These are phyloP conservation scores for Backusella luteola DNA, from an alignment of 192 early-diverging fungal species.

Conservation along the genomic window DNA sequence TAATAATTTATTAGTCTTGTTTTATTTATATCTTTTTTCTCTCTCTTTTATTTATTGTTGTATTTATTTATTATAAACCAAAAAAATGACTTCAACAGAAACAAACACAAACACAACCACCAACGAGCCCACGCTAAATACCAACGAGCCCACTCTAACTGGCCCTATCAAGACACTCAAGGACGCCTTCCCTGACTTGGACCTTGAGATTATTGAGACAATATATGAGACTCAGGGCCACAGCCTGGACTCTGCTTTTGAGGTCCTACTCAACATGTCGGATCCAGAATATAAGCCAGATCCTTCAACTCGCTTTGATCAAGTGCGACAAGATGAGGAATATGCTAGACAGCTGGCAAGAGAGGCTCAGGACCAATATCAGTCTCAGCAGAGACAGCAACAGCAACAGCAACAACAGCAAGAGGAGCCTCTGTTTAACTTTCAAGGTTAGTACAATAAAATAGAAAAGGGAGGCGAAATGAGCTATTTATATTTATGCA, in stretches of 20 bases:
- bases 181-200: slow-evolving; percentile 50
- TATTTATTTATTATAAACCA: background rate
- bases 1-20: background rate
- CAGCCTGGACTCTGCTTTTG: slow-evolving; percentile 45
- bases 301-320: slow-evolving; percentile 25
- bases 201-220: slow-evolving; percentile 47
- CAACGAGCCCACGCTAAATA: background rate
- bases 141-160: background rate
- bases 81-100: background rate
- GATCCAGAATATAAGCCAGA: slow-evolving; percentile 51
- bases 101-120: background rate
- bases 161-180: slow-evolving; percentile 29
- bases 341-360: slow-evolving; percentile 47
- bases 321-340: slow-evolving; percentile 50
- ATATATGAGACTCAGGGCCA: slow-evolving; percentile 45
- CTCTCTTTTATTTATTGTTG: background rate
- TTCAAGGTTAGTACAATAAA: slow-evolving; percentile 4
- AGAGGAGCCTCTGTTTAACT: slow-evolving; percentile 13
- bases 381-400: background rate
- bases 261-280: slow-evolving; percentile 47
- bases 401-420: background rate
- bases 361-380: slow-evolving; percentile 41
- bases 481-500: background rate
- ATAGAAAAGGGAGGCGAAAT: background rate
- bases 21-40: background rate